Evolutionary conservation across 148 eudicot genomes (phyloP), one percentile per base, ranked within the genome.

Genomic region (Dianthus caryophyllus): DNA sequence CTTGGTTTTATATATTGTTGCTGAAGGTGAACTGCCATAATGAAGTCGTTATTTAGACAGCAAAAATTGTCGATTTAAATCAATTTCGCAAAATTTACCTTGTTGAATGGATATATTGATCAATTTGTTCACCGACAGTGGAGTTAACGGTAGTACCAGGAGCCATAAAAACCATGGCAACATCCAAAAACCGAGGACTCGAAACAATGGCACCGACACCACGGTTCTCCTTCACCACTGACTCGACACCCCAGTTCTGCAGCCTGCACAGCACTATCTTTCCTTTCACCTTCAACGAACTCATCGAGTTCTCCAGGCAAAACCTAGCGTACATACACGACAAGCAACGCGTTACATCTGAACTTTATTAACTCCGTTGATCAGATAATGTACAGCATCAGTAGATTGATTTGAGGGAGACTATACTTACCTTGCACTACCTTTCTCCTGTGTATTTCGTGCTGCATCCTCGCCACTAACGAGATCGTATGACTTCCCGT

Each of bases 391-490:
- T 5, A 16, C n/a, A 44, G 31, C 15, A 44, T 53, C n/a, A 43
- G 6, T 16, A 41, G 55, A 21, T 20, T 25, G 20, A 64, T 25
- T 64, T 51, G 39, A 55, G 20, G n/a, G n/a, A n/a, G n/a, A n/a
- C n/a, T n/a, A n/a, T n/a, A 4, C 38, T 27, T 64, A 83, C 96
- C 91, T 82, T 60, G 97, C 91, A 25, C 29, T 60, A 1, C 78
- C 82, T 74, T 69, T 80, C 51, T 72, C 77, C 11, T 64, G 73
- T 9, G 89, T 64, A 66, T 63, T 65, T 67, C 64, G 87, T n/a
- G 96, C 96, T 25, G 75, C 91, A 51, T 82, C 89, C 53, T 71
- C 80, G n/a, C 97, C 97, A 50, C 76, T 85, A n/a, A 83, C 85
- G n/a, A 92, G 77, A 49, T 83, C 85, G 59, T 85, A 89, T 8